A percentile compares a stretch with the other conserved stretches of the same genome.
phyloP scores from a whole-genome alignment of 805 yeast species.

The Metschnikowia cubensis region DNA sequence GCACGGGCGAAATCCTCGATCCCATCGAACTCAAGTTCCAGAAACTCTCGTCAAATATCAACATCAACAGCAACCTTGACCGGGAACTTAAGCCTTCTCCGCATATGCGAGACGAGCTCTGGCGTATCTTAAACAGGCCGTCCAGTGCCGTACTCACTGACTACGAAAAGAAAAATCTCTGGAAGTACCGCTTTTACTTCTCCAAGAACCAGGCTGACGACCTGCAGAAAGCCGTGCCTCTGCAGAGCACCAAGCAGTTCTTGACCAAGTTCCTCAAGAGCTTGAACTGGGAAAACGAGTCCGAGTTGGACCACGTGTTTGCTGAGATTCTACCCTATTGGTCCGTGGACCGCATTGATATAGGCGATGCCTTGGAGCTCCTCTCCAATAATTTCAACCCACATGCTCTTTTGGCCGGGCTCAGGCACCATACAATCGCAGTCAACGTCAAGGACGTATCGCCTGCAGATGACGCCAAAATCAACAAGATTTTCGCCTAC shows the following conservation, averaged over 20 bases:
- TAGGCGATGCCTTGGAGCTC: slow-evolving; percentile 82
- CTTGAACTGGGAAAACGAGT: slow-evolving; percentile 81
- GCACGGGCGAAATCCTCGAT: slow-evolving; percentile 34
- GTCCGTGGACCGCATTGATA: slow-evolving; percentile 64
- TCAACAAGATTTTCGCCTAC: slow-evolving; percentile 29
- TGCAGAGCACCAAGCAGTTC: slow-evolving; percentile 46
- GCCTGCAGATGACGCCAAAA: slow-evolving; percentile 26
- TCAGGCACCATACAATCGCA: slow-evolving; percentile 12
- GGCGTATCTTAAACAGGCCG: slow-evolving; percentile 66
- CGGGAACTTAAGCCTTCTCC: slow-evolving; percentile 87
- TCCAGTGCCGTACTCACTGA: slow-evolving; percentile 79
- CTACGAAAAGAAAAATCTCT: slow-evolving; percentile 78
- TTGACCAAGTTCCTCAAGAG: slow-evolving; percentile 82
- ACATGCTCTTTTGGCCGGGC: slow-evolving; percentile 22
- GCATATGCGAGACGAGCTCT: slow-evolving; percentile 68
- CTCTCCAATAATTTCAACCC: slow-evolving; percentile 73
- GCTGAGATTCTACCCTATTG: slow-evolving; percentile 62
- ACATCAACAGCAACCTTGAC: slow-evolving; percentile 72
- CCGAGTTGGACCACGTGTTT: slow-evolving; percentile 75
- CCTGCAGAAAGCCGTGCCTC: slow-evolving; percentile 26
- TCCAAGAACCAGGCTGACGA: slow-evolving; percentile 35
- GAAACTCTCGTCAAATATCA: slow-evolving; percentile 71
- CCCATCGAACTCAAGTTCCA: slow-evolving; percentile 89
- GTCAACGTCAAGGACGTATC: slow-evolving; percentile 14
- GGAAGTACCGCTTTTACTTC: slow-evolving; percentile 84